Conservation (phyloP, 768 basidiomycete genomes). For the Tylopilus intermedius region DNA sequence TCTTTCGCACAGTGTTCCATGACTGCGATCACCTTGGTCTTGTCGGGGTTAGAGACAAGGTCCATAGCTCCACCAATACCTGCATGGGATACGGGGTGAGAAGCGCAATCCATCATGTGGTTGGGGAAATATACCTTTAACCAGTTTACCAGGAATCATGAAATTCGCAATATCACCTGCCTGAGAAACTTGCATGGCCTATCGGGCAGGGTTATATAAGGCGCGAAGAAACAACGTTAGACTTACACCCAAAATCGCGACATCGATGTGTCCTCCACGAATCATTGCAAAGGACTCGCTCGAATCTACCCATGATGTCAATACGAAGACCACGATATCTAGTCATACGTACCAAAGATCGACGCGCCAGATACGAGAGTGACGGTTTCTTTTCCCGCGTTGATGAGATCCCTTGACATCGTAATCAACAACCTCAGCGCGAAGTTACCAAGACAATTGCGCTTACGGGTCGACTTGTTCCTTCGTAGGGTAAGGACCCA, state of each 20-base stretch:
- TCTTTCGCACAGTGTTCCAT: constrained; percentile 91
- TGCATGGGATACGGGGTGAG: constrained; percentile 25
- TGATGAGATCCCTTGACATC: constrained; percentile 71
- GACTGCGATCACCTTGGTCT: constrained; percentile 85
- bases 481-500: constrained; percentile 85
- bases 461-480: constrained; percentile 77
- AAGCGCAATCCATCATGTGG: not conserved
- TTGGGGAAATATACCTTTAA: constrained; percentile 52
- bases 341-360: constrained; percentile 63
- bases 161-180: constrained; percentile 95
- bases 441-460: not conserved
- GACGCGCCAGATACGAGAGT: constrained; percentile 90
- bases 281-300: constrained; percentile 97
- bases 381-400: constrained; percentile 92
- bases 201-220: constrained; percentile 2
- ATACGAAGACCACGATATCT: not conserved
- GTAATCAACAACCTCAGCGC: constrained; percentile 1
- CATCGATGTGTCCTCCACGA: constrained; percentile 91
- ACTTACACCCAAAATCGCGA: constrained; percentile 86
- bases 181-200: constrained; percentile 95
- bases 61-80: constrained; percentile 97
- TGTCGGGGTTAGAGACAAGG: constrained; percentile 92
- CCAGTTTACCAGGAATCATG: constrained; percentile 94
- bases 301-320: constrained; percentile 46
- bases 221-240: not conserved